A percentile compares a stretch with the other conserved stretches of the same genome.
Evolutionary conservation across 129 eudicot genomes (phyloP).

Genomic region (Daucus carota): DH1_v3.0 NC_030383.2:50723501-50724000

Average conservation of each 20-base stretch:
- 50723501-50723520: constrained; percentile 45
- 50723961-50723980: constrained; percentile 49
- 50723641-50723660: constrained; percentile 47
- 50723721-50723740: constrained; percentile 38
- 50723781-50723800: constrained; percentile 40
- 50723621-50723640: constrained; percentile 61
- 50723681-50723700: constrained; percentile 40
- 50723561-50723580: constrained; percentile 60
- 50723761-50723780: constrained; percentile 47
- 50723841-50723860: constrained; percentile 70
- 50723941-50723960: constrained; percentile 48
- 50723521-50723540: constrained; percentile 39
- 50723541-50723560: constrained; percentile 69
- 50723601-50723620: constrained; percentile 37
- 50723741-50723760: constrained; percentile 62
- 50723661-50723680: constrained; percentile 28
- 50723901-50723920: constrained; percentile 46
- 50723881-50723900: constrained; percentile 23
- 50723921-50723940: constrained; percentile 63
- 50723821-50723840: constrained; percentile 31
- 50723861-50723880: constrained; percentile 44
- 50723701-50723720: constrained; percentile 47
- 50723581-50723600: constrained; percentile 40
- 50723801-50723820: constrained; percentile 53
- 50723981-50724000: constrained; percentile 42